Conservation (phyloP, 495 filamentous ascomycete genomes). For the Bacidia gigantensis region DNA sequence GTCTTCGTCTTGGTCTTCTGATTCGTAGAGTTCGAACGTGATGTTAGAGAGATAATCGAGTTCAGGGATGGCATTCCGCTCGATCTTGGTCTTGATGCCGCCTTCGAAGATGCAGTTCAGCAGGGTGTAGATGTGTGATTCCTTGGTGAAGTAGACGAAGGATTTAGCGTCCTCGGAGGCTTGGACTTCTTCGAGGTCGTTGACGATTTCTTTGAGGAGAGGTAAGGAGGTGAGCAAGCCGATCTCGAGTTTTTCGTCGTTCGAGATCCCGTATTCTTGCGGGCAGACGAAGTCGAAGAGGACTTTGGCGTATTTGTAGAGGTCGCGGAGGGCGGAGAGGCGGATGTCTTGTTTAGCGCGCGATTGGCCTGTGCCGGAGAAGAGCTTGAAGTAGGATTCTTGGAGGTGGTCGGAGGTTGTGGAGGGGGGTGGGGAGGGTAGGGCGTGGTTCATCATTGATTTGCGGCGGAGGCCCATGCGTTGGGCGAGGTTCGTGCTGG, state of each 20-base stretch:
- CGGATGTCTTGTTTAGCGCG: slow-evolving; percentile 75
- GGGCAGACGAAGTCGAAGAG: slow-evolving; percentile 97
- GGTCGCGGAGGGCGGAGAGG: slow-evolving; percentile 74
- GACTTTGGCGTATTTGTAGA: slow-evolving; percentile 86
- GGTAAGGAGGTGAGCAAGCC: slow-evolving; percentile 87
- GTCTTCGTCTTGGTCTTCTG: slow-evolving; percentile 58
- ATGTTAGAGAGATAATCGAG: slow-evolving; percentile 97
- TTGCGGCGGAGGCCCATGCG: slow-evolving; percentile 36
- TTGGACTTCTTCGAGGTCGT: slow-evolving; percentile 94
- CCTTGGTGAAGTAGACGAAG: slow-evolving; percentile 98
- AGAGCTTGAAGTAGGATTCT: slow-evolving; percentile 75
- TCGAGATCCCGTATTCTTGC: slow-evolving; percentile 91
- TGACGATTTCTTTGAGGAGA: slow-evolving; percentile 86
- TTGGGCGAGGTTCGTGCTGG: slow-evolving; percentile 27
- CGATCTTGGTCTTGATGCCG: slow-evolving; percentile 83
- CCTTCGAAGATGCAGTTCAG: slow-evolving; percentile 96
- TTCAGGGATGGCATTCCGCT: slow-evolving; percentile 84
- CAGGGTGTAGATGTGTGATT: slow-evolving; percentile 95
- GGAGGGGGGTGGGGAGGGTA: not conserved
- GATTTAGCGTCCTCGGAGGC: slow-evolving; percentile 84
- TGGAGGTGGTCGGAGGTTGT: slow-evolving; percentile 32
- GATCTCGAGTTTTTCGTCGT: slow-evolving; percentile 93
- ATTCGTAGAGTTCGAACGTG: slow-evolving; percentile 94
- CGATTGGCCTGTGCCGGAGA: slow-evolving; percentile 58
- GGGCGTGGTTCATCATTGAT: slow-evolving; percentile 16